Conservation (phyloP, 2,329 filamentous ascomycete species). For the Fusarium sp. region DNA sequence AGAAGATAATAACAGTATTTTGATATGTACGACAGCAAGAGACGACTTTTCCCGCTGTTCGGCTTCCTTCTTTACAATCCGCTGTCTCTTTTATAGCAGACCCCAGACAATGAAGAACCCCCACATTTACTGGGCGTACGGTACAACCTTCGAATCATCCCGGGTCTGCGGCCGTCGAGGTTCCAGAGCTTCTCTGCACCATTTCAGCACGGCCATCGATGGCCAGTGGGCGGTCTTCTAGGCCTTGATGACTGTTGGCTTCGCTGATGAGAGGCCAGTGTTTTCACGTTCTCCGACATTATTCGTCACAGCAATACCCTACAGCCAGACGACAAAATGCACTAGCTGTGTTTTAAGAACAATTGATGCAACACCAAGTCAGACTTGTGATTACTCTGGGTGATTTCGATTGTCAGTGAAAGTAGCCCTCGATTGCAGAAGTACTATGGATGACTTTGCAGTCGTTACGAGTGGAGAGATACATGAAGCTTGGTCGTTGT, state of each 20-base stretch:
- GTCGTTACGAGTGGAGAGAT: neutral
- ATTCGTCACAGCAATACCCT: constrained; percentile 34
- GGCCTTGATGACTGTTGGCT: constrained; percentile 26
- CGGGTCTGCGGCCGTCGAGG: constrained; percentile 33
- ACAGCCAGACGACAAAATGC: constrained; percentile 5
- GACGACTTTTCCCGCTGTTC: neutral
- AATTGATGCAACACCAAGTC: constrained; percentile 13
- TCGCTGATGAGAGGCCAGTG: constrained; percentile 32
- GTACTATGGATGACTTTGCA: neutral
- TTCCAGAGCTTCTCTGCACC: constrained; percentile 39
- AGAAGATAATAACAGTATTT: neutral
- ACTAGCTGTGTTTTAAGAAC: neutral
- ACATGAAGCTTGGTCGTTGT: constrained; percentile 5
- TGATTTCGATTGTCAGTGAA: neutral
- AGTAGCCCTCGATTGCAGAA: neutral
- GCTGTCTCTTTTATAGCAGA: constrained; percentile 14
- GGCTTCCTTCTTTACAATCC: constrained; percentile 1
- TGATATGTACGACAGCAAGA: neutral
- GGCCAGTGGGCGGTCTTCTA: constrained; percentile 12
- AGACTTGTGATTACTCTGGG: neutral
- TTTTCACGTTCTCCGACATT: constrained; percentile 30
- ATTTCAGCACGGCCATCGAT: constrained; percentile 20
- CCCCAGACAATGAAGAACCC: constrained; percentile 30
- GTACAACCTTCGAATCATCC: constrained; percentile 32
- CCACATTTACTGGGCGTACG: constrained; percentile 27